These are phyloP conservation scores for Trypanosoma melophagium DNA, from an alignment of 208 protist genomes.

Conservation along the genomic window DNA sequence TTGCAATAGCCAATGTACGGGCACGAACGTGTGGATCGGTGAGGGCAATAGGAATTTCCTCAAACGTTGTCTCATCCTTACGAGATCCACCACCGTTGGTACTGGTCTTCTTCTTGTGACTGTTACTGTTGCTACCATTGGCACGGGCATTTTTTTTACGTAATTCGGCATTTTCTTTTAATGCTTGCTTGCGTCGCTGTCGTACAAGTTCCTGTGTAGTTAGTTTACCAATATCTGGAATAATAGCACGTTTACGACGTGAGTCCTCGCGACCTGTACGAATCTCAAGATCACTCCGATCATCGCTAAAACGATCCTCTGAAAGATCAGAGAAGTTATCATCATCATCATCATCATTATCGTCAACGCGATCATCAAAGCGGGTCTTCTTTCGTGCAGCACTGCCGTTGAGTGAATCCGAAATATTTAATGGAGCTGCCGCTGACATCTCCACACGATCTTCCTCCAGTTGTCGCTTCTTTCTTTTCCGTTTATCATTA, in stretches of 20 bases:
- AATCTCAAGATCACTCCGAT: conserved; percentile 57
- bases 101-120: conserved; percentile 14
- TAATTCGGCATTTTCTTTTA: conserved; percentile 77
- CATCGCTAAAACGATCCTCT: conserved; percentile 39
- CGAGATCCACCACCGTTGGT: conserved; percentile 26
- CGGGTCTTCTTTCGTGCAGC: conserved; percentile 41
- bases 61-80: conserved; percentile 74
- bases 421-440: conserved; percentile 28
- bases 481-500: conserved; percentile 44
- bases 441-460: conserved; percentile 73
- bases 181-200: conserved; percentile 78
- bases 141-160: conserved; percentile 59
- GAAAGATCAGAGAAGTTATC: conserved; percentile 28
- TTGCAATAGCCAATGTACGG: conserved; percentile 84
- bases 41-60: conserved; percentile 86
- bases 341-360: conserved; percentile 32
- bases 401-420: conserved; percentile 1
- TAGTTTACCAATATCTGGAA: conserved; percentile 69
- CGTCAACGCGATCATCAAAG: conserved; percentile 47
- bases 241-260: conserved; percentile 66
- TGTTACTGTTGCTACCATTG: conserved; percentile 43
- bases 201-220: conserved; percentile 82
- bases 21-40: conserved; percentile 84
- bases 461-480: conserved; percentile 47
- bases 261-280: conserved; percentile 66